These are phyloP conservation scores for Rhizopus microsporus DNA, from an alignment of 371 early-diverging fungal genomes.

Conservation along the genomic window DNA sequence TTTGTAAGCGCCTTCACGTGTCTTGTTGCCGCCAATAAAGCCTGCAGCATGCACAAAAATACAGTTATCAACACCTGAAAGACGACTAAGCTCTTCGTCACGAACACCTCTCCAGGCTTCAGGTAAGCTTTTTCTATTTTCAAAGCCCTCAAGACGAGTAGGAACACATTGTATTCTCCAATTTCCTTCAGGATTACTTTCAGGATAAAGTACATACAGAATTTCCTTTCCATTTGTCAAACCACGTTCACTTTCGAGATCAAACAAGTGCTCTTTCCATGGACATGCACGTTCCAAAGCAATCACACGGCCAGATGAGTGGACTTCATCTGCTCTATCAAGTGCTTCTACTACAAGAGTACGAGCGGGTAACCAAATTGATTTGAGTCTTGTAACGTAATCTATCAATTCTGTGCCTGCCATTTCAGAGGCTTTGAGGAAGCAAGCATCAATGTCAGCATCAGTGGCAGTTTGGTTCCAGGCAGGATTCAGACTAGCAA, in stretches of 20 bases:
- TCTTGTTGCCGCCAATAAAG: slow-evolving; percentile 44
- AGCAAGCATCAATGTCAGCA: slow-evolving; percentile 64
- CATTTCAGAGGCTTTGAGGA: slow-evolving; percentile 72
- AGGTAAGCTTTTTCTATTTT: slow-evolving; percentile 88
- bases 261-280: slow-evolving; percentile 91
- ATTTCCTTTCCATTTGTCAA: slow-evolving; percentile 43
- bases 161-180: slow-evolving; percentile 88
- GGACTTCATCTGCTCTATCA: slow-evolving; percentile 58
- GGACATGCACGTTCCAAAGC: slow-evolving; percentile 84
- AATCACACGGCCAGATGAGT: slow-evolving; percentile 80
- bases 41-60: slow-evolving; percentile 97
- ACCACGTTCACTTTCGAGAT: slow-evolving; percentile 63
- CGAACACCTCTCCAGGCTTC: slow-evolving; percentile 96
- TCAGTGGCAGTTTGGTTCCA: slow-evolving; percentile 86
- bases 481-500: slow-evolving; percentile 86
- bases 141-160: slow-evolving; percentile 76
- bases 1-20: slow-evolving; percentile 48
- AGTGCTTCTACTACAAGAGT: slow-evolving; percentile 76
- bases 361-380: slow-evolving; percentile 90
- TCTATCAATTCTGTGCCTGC: slow-evolving; percentile 78
- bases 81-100: slow-evolving; percentile 81
- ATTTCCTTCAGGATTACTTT: slow-evolving; percentile 51
- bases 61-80: slow-evolving; percentile 78
- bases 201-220: slow-evolving; percentile 86
- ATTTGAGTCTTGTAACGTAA: slow-evolving; percentile 64